Percentiles rank a stretch among this genome's conserved stretches.
These are phyloP conservation scores for Hyaloperonospora brassicae DNA, from an alignment of 352 stramenopile genomes.

Conservation along the genomic window DNA sequence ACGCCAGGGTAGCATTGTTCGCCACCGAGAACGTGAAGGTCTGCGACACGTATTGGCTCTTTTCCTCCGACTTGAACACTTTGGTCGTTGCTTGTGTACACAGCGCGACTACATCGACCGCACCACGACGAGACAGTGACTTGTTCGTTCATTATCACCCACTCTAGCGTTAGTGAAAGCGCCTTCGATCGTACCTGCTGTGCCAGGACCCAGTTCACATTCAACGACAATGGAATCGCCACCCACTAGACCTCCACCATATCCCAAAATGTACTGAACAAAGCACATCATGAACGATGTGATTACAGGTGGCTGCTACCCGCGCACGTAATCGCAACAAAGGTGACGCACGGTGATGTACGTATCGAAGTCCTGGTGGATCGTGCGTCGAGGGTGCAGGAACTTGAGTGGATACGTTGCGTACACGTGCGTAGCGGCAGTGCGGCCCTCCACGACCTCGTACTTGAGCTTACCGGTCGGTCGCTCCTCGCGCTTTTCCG, in stretches of 20 bases:
- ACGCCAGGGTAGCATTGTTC: constrained; percentile 49
- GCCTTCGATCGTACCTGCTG: constrained; percentile 34
- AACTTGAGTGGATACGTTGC: constrained; percentile 85
- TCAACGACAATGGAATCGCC: constrained; percentile 62
- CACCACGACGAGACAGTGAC: neutral
- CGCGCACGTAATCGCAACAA: neutral
- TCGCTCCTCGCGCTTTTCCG: neutral
- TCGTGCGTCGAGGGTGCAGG: constrained; percentile 57
- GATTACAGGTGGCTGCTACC: neutral
- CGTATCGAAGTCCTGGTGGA: constrained; percentile 57
- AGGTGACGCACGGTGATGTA: constrained; percentile 53
- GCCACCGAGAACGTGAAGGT: constrained; percentile 43
- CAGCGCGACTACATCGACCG: constrained; percentile 42
- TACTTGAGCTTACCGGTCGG: constrained; percentile 56
- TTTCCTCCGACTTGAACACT: constrained; percentile 65
- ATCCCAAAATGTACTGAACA: constrained; percentile 72
- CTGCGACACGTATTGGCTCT: constrained; percentile 43
- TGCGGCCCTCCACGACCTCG: constrained; percentile 54
- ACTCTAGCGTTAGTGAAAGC: neutral
- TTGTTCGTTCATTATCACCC: neutral
- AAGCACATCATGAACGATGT: neutral
- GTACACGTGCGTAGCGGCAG: constrained; percentile 62
- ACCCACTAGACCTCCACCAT: constrained; percentile 72
- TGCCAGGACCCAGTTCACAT: constrained; percentile 35
- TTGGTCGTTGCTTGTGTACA: constrained; percentile 83